These are phyloP conservation scores for Xerocomus cyaneibrunnescens DNA, from an alignment of 1,284 basidiomycete species.

Conservation along the genomic window DNA sequence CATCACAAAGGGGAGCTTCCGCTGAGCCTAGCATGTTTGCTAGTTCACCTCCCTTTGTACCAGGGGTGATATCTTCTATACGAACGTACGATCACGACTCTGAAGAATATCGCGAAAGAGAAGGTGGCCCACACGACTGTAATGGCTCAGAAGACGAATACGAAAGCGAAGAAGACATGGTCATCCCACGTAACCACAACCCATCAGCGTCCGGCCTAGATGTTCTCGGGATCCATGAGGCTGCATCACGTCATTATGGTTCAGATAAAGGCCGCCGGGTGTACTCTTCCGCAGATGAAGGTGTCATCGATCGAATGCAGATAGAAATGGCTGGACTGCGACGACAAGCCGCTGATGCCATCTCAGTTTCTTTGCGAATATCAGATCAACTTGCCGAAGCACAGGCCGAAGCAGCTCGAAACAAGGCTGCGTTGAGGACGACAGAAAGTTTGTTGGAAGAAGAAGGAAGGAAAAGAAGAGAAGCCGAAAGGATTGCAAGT, in stretches of 20 bases:
- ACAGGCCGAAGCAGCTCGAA: slow-evolving; percentile 55
- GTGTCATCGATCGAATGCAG: slow-evolving; percentile 55
- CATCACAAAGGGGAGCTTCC: slow-evolving; percentile 6
- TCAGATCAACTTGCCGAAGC: slow-evolving; percentile 64
- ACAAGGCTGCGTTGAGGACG: slow-evolving; percentile 50
- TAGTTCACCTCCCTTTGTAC: slow-evolving; percentile 10
- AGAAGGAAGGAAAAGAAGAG: slow-evolving; percentile 54
- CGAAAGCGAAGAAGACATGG: slow-evolving; percentile 63
- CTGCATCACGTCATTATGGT: slow-evolving; percentile 28
- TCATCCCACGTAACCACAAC: slow-evolving; percentile 46
- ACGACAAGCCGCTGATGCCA: slow-evolving; percentile 63
- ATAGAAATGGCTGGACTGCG: slow-evolving; percentile 60
- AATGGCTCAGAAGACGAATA: slow-evolving; percentile 45
- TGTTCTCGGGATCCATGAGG: slow-evolving; percentile 33
- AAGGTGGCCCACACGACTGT: slow-evolving; percentile 35
- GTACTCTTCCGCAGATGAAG: slow-evolving; percentile 36
- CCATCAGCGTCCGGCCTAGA: slow-evolving; percentile 34
- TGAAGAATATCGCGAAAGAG: slow-evolving; percentile 34
- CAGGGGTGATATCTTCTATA: slow-evolving; percentile 16
- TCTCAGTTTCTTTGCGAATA: slow-evolving; percentile 57
- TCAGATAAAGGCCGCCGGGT: slow-evolving; percentile 21
- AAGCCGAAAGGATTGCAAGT: slow-evolving; percentile 53
- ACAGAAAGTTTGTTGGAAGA: slow-evolving; percentile 59
- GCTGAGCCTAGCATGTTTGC: slow-evolving; percentile 5
- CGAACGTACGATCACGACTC: slow-evolving; percentile 19